Evolutionary conservation across 2,329 filamentous ascomycete species (phyloP), one percentile per base, ranked within the genome.

Genomic region (Ophiocordyceps camponoti-floridani): DNA sequence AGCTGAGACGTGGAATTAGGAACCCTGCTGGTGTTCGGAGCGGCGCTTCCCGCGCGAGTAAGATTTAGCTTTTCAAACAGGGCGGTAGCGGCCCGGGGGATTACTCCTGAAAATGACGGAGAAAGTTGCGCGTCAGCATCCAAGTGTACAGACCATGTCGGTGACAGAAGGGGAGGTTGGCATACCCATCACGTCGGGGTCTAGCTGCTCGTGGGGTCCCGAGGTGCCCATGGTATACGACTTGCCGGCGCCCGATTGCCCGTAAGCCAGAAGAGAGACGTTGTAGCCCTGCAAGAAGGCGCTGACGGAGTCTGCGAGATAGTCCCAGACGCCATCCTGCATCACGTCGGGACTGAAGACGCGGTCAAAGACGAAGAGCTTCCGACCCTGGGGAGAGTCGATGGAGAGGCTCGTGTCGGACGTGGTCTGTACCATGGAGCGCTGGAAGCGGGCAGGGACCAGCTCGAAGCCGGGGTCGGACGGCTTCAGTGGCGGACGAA

Each of bases 191-290:
- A 77, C 62, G 8, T 81, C 73, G 28, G 70, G 51, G 54, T 89
- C 72, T 26, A 68, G 70, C 56, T 93, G 82, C 55, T 95, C 88
- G 19, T 62, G 62, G 2, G 88, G 85, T 4, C 87, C 87, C 1
- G 89, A 87, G 0, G 91, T 98, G 46, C 91, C 91, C 91, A 98
- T 98, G 0, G 91, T 98, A 59, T 94, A 96, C 3, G 89, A 96
- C 66, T 98, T 98, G 53, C 91, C 91, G 11, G 91, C 87, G 46
- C 91, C 91, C 27, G 91, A 98, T 67, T 98, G 91, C 52, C 91
- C 91, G 57, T 98, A 98, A 42, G 91, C 91, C 54, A 98, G 69
- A 43, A 98, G 77, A 4, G 91, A 98, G 47, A 98, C 91, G 75
- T 98, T 98, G 73, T 96, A 98, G 45, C 91, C 91, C 58, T 95